A percentile compares a stretch with the other conserved stretches of the same genome.
Conservation (phyloP, 192 early-diverging fungal species). For the Backusella circina region DNA sequence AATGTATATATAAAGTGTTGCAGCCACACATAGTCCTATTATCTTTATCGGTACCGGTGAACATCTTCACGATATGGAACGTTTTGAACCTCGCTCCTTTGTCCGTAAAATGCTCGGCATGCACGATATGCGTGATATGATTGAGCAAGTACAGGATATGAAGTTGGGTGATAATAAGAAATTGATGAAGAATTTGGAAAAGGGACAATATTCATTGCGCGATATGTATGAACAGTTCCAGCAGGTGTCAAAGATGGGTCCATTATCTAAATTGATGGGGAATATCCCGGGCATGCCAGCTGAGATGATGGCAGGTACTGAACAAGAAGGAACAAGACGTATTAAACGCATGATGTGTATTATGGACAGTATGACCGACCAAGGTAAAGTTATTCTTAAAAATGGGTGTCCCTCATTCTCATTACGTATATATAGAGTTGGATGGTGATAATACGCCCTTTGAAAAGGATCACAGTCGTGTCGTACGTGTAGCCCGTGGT, state of each 20-base stretch:
- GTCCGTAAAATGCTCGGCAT: conserved; percentile 93
- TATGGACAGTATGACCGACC: conserved; percentile 95
- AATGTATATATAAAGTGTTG: conserved; percentile 56
- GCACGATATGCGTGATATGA: conserved; percentile 85
- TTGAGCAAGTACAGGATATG: conserved; percentile 88
- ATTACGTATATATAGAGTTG: conserved; percentile 52
- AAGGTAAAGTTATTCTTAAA: conserved; percentile 15
- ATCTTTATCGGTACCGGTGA: conserved; percentile 97
- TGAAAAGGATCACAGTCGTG: conserved; percentile 60
- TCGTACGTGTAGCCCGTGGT: conserved; percentile 81
- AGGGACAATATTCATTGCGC: conserved; percentile 82
- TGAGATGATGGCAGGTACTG: conserved; percentile 55
- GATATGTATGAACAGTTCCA: conserved; percentile 95
- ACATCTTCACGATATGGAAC: conserved; percentile 93
- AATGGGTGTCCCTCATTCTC: not conserved
- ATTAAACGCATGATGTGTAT: conserved; percentile 79
- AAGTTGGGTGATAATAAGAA: conserved; percentile 83
- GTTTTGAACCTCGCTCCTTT: conserved; percentile 85
- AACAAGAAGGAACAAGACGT: conserved; percentile 58
- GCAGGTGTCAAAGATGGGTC: conserved; percentile 87
- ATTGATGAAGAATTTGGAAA: conserved; percentile 86
- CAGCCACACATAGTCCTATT: conserved; percentile 90
- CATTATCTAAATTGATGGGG: conserved; percentile 66
- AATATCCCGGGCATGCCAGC: conserved; percentile 75
- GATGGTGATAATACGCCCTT: conserved; percentile 88